Evolutionary conservation across 441 rosid genomes (phyloP), one percentile per base, ranked within the genome.

Genomic region (Populus hybrid): DNA sequence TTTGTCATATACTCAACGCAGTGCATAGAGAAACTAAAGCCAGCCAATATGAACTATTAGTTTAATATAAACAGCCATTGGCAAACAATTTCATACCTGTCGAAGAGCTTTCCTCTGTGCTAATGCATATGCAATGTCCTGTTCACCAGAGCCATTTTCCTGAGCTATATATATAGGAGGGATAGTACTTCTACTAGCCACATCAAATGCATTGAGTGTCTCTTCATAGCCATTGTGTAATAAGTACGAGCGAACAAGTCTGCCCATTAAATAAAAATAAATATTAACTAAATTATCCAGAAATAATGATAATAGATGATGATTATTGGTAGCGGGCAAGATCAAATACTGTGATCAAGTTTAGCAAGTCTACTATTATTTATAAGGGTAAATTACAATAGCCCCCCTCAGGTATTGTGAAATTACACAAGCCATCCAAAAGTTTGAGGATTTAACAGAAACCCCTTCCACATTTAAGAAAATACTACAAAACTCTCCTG

Each of bases 221-320:
- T 94, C 98, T 82, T 91, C 95, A 71, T 94, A 95, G 66, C 98
- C 99, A 80, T 92, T 92, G 83, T 95, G 99, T 79, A 92, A 82
- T 74, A 95, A 86, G 87, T 94, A 95, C 70, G 97, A 89, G 80
- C 93, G 92, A 36, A 95, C 92, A 81, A 95, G 93, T 85, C 99
- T 95, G 89, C 77, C 76, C 73, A 77, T 45, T 31, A 78, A 69
- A 84, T 29, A 45, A 20, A 73, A 67, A 78, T 64, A 8, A 23
- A 68, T 74, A 2, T 7, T 36, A 59, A 29, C 31, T 26, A 6
- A 66, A 64, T 10, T 76, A 72, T 23, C 12, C 12, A 64, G 56
- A 45, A 45, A 45, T 14, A 14, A 14, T 45, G 56, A 45, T 45
- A 12, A 11, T 45, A 45, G 18, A 45, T 12, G 53, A 45, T 45